Conservation (phyloP, 2,329 filamentous ascomycete species). For the Botrytis paeoniae region DNA sequence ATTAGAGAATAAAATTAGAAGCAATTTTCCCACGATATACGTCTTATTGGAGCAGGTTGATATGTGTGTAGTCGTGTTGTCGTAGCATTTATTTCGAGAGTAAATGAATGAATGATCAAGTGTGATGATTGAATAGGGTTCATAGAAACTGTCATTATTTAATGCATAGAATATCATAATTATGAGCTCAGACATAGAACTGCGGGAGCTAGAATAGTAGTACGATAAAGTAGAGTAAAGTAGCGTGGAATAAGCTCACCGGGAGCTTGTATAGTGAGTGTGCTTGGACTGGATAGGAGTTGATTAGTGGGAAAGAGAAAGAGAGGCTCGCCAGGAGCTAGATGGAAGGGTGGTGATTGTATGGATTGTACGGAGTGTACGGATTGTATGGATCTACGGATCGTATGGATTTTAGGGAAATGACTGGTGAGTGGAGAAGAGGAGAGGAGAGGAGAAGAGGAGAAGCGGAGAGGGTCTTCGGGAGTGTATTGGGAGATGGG, state of each 20-base stretch:
- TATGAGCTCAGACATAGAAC: neutral
- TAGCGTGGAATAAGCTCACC: neutral
- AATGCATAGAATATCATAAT: neutral
- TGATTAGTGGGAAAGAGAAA: neutral
- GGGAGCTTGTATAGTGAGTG: neutral
- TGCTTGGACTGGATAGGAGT: neutral
- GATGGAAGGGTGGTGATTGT: too few species aligned
- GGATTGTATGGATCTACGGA: too few species aligned
- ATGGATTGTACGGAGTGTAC: too few species aligned
- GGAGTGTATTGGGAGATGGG: too few species aligned
- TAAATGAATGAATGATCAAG: neutral
- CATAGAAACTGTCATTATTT: neutral
- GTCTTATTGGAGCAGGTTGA: neutral
- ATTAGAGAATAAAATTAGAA: constrained; percentile 7
- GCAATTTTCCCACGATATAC: neutral
- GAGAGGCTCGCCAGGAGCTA: neutral
- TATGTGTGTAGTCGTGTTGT: neutral
- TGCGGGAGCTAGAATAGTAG: neutral
- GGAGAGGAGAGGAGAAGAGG: too few species aligned
- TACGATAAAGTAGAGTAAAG: neutral
- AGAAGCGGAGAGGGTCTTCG: too few species aligned
- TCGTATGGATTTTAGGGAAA: too few species aligned
- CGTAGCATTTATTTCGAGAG: neutral
- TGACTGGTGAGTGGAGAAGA: too few species aligned
- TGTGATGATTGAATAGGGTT: neutral